These are phyloP conservation scores for Trichoderma oligosporum DNA, from an alignment of 2,329 filamentous ascomycete genomes.

Conservation along the genomic window DNA sequence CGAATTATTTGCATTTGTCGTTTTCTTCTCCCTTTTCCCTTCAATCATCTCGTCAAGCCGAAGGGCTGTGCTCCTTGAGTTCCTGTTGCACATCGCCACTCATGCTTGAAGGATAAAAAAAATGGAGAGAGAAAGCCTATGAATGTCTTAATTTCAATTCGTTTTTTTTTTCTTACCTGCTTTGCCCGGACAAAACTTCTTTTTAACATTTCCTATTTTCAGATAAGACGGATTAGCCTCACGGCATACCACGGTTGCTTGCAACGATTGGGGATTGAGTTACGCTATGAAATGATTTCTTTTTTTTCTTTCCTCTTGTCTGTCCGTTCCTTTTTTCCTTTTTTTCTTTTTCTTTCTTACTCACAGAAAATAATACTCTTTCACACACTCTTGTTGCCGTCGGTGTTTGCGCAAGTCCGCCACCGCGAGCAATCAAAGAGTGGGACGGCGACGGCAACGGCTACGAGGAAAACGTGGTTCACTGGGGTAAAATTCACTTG, in stretches of 20 bases:
- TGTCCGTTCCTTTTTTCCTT: background rate
- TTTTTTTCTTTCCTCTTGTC: slow-evolving; percentile 20
- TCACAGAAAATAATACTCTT: background rate
- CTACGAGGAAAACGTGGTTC: background rate
- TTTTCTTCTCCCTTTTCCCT: background rate
- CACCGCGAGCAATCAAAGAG: background rate
- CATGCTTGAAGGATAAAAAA: background rate
- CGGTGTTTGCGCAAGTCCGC: background rate
- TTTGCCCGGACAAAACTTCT: slow-evolving; percentile 1
- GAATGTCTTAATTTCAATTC: background rate
- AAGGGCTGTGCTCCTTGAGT: slow-evolving; percentile 11
- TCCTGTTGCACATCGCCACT: background rate
- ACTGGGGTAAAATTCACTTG: slow-evolving; percentile 13
- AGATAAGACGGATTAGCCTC: slow-evolving; percentile 40
- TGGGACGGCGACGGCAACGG: background rate
- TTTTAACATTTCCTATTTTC: slow-evolving; percentile 25
- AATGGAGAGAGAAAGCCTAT: background rate
- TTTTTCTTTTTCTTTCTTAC: background rate
- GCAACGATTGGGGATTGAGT: slow-evolving; percentile 19
- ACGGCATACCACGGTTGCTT: slow-evolving; percentile 36
- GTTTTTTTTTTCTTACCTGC: background rate
- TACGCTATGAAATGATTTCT: slow-evolving; percentile 22
- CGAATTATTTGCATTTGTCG: background rate
- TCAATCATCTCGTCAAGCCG: background rate
- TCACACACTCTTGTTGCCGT: background rate